phyloP scores from a whole-genome alignment of 345 rosid genomes.

The Cochlearia excelsa region DNA sequence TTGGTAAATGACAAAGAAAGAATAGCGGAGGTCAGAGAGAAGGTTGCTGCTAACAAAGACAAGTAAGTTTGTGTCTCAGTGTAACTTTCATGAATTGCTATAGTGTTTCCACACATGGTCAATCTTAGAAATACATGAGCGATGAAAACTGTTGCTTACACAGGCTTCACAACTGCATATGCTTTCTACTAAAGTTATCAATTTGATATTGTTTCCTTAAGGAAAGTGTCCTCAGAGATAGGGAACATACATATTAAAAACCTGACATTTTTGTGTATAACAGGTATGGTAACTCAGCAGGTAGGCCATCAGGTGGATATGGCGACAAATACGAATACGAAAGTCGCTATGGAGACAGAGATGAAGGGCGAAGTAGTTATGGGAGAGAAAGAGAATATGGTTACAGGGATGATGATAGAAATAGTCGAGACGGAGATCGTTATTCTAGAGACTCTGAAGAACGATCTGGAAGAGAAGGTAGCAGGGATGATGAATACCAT shows the following conservation, averaged over 20 bases:
- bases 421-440: constrained; percentile 71
- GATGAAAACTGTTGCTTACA: background rate
- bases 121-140: background rate
- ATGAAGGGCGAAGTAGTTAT: constrained; percentile 31
- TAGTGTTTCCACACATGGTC: constrained; percentile 24
- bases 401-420: constrained; percentile 69
- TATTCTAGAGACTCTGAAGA: constrained; percentile 67
- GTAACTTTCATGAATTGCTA: constrained; percentile 2
- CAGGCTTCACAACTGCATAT: constrained; percentile 3
- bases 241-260: background rate
- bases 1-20: constrained; percentile 89
- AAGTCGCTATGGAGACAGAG: constrained; percentile 21
- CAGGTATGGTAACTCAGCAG: constrained; percentile 58
- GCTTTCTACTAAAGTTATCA: too few relatives aligned
- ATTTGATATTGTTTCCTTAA: background rate
- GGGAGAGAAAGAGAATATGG: constrained; percentile 45
- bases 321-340: constrained; percentile 68
- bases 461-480: constrained; percentile 58
- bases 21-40: constrained; percentile 75
- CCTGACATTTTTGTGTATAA: background rate
- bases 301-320: constrained; percentile 64
- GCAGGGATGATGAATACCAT: constrained; percentile 64
- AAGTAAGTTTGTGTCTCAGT: constrained; percentile 51
- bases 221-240: background rate
- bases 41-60: constrained; percentile 84